Evolutionary conservation across 2,329 filamentous ascomycete species (phyloP).

Genomic region (Verticillium albo-atrum): DNA sequence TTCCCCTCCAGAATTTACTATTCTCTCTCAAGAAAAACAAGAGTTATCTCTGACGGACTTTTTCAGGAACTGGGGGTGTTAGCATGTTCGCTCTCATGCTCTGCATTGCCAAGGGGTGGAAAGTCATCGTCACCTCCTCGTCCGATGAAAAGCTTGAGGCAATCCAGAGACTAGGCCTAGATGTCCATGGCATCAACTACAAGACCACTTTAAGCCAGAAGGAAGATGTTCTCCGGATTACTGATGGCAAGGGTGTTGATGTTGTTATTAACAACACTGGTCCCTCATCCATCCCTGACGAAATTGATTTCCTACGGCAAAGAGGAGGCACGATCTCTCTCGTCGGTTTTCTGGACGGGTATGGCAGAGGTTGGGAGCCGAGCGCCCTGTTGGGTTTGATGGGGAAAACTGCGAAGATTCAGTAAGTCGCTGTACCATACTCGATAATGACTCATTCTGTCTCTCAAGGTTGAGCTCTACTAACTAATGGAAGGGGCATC

Average conservation of each 20-base stretch:
- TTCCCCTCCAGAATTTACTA: too few species aligned
- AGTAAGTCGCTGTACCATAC: not conserved
- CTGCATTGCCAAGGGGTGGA: constrained; percentile 15
- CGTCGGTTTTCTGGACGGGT: constrained; percentile 3
- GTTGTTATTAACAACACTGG: constrained; percentile 21
- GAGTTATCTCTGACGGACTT: not conserved
- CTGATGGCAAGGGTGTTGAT: constrained; percentile 18
- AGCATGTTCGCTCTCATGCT: constrained; percentile 19
- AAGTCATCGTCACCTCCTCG: constrained; percentile 22
- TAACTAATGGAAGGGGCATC: not conserved
- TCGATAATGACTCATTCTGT: not conserved
- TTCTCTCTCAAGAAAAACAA: too few species aligned
- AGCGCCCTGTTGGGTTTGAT: constrained; percentile 4
- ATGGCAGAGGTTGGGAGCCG: not conserved
- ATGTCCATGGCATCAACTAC: constrained; percentile 19
- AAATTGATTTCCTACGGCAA: constrained; percentile 9
- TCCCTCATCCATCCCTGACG: constrained; percentile 12
- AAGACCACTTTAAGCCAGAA: constrained; percentile 10
- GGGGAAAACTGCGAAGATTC: constrained; percentile 2
- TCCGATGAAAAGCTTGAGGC: constrained; percentile 19
- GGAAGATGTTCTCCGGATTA: constrained; percentile 14
- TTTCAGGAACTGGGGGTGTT: constrained; percentile 20
- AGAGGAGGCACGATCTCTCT: constrained; percentile 1
- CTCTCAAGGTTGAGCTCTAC: not conserved
- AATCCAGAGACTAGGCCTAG: constrained; percentile 13